Percentiles rank a stretch among this genome's conserved stretches.
Evolutionary conservation across 352 stramenopile species (phyloP).

Genomic region (Pythium oligandrum): DNA sequence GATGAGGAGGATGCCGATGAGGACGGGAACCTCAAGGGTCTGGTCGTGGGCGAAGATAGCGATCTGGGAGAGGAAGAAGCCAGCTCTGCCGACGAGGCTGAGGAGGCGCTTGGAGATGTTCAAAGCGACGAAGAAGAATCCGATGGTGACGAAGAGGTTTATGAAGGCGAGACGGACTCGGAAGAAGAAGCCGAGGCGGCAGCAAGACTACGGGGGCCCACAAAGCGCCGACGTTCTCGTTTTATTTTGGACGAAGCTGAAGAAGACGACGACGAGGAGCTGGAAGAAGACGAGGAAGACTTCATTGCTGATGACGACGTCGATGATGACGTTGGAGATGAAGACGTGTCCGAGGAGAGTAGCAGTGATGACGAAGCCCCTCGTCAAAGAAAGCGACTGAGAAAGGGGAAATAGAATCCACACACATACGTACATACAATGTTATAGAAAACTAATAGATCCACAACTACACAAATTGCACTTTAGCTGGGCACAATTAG

Average conservation of each 20-base stretch:
- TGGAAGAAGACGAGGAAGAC: constrained; percentile 32
- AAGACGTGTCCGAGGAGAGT: constrained; percentile 10
- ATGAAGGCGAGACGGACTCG: constrained; percentile 64
- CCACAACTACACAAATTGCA: no score
- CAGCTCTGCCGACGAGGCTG: constrained; percentile 27
- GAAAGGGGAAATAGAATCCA: constrained; percentile 2
- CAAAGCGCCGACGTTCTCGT: constrained; percentile 28
- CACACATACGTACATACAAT: background rate
- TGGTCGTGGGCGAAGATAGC: constrained; percentile 64
- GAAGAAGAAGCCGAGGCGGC: constrained; percentile 41
- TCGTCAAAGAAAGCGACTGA: constrained; percentile 10
- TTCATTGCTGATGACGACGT: constrained; percentile 21
- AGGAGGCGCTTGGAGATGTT: constrained; percentile 23
- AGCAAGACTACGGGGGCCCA: constrained; percentile 9
- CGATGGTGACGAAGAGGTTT: constrained; percentile 25
- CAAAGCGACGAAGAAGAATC: constrained; percentile 29
- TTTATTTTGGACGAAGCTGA: constrained; percentile 84
- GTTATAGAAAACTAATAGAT: no score
- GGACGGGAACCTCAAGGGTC: constrained; percentile 71
- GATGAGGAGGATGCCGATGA: constrained; percentile 80
- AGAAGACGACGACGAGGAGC: constrained; percentile 30
- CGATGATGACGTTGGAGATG: constrained; percentile 20
- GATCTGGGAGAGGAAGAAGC: constrained; percentile 52
- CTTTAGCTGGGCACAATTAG: constrained; percentile 14
- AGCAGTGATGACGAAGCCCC: constrained; percentile 4